Evolutionary conservation across 2,329 filamentous ascomycete genomes (phyloP).

Genomic region (Penicillium sp.): DNA sequence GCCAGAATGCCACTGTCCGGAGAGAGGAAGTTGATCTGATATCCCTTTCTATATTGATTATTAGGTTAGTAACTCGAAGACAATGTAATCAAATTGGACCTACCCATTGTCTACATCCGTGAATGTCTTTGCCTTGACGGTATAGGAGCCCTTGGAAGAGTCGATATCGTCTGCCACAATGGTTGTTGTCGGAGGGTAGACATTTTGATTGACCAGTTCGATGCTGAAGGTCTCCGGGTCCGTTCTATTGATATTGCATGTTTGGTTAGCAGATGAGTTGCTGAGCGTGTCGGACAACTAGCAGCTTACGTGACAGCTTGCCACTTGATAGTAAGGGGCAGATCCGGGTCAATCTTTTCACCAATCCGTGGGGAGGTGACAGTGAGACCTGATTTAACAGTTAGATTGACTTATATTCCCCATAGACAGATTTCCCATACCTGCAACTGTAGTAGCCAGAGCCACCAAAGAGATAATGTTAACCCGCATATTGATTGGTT

Average conservation of each 20-base stretch:
- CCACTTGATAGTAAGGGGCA: slow-evolving; percentile 43
- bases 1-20: slow-evolving; percentile 43
- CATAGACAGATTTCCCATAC: slow-evolving; percentile 18
- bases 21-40: slow-evolving; percentile 46
- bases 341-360: slow-evolving; percentile 39
- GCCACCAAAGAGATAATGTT: slow-evolving; percentile 27
- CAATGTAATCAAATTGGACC: not conserved
- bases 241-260: slow-evolving; percentile 29
- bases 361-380: slow-evolving; percentile 37
- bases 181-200: slow-evolving; percentile 35
- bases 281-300: not conserved
- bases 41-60: slow-evolving; percentile 31
- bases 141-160: slow-evolving; percentile 37
- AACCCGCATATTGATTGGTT: slow-evolving; percentile 30
- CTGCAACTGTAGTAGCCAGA: slow-evolving; percentile 32
- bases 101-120: slow-evolving; percentile 27
- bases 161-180: slow-evolving; percentile 39
- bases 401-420: not conserved
- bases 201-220: slow-evolving; percentile 43
- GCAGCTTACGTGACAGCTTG: slow-evolving; percentile 34
- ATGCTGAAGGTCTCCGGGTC: slow-evolving; percentile 45
- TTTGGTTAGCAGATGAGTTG: not conserved
- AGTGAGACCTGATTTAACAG: slow-evolving; percentile 29
- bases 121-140: slow-evolving; percentile 33
- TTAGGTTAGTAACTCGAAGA: not conserved